Conservation (phyloP, 257 asterid genomes). For the Scutellaria barbata region DNA sequence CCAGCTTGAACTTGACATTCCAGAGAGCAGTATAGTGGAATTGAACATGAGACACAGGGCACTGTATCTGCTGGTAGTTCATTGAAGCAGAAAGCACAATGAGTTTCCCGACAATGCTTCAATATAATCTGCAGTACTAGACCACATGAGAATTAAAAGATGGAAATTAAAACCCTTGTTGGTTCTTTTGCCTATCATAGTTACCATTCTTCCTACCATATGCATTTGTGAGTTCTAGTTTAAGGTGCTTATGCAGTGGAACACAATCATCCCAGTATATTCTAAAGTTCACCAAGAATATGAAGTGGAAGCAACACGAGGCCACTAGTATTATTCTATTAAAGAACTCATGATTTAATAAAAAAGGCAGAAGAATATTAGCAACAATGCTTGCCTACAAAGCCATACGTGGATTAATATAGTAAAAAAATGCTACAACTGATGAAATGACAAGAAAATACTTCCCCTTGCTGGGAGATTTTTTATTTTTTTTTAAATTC, state of each 20-base stretch:
- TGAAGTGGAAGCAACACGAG: constrained; percentile 23
- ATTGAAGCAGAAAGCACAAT: constrained; percentile 92
- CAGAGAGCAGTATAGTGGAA: constrained; percentile 79
- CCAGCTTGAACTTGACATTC: constrained; percentile 79
- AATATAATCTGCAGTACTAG: constrained; percentile 68
- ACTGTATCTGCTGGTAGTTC: constrained; percentile 81
- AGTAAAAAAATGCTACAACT: constrained; percentile 9
- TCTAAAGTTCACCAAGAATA: constrained; percentile 14
- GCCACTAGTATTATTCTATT: background rate
- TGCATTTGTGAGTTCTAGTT: constrained; percentile 10
- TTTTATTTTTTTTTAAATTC: constrained; percentile 11
- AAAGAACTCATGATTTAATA: background rate
- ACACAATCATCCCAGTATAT: constrained; percentile 2
- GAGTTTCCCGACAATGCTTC: constrained; percentile 86
- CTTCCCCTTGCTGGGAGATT: background rate
- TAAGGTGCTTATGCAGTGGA: constrained; percentile 20
- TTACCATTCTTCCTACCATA: constrained; percentile 17
- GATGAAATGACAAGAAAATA: background rate
- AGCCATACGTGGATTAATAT: background rate
- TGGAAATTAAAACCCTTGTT: constrained; percentile 27
- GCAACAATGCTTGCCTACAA: constrained; percentile 12
- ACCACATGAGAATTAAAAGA: constrained; percentile 36
- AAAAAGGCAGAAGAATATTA: background rate
- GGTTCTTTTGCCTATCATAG: constrained; percentile 16
- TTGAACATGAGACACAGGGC: constrained; percentile 78